Conservation (phyloP, 768 basidiomycete genomes). For the Suillus decipiens region DNA sequence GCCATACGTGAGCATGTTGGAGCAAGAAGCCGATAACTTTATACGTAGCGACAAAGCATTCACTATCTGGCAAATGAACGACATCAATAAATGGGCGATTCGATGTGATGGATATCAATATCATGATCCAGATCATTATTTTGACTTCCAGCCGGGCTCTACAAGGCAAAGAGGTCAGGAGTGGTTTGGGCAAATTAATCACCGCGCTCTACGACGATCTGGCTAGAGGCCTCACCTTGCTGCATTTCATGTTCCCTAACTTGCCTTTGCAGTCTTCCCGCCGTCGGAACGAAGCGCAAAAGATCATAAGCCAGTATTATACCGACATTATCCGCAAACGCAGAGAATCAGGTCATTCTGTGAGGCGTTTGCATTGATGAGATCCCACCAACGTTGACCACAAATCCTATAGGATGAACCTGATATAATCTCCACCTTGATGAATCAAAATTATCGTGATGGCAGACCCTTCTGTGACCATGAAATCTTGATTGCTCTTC, state of each 20-base stretch:
- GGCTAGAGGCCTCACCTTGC: slow-evolving; percentile 93
- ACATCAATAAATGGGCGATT: slow-evolving; percentile 80
- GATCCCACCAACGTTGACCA: slow-evolving; percentile 10
- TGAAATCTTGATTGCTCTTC: slow-evolving; percentile 95
- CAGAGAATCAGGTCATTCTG: slow-evolving; percentile 45
- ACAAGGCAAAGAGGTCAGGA: slow-evolving; percentile 90
- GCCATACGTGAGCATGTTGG: slow-evolving; percentile 79
- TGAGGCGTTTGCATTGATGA: slow-evolving; percentile 22
- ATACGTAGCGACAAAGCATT: slow-evolving; percentile 67
- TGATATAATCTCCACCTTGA: slow-evolving; percentile 94
- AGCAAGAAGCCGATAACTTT: slow-evolving; percentile 73
- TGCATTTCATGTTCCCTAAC: slow-evolving; percentile 95
- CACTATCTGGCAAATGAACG: slow-evolving; percentile 57
- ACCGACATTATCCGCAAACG: slow-evolving; percentile 81
- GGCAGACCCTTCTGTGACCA: slow-evolving; percentile 79
- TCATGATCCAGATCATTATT: slow-evolving; percentile 88
- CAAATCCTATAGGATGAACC: slow-evolving; percentile 56
- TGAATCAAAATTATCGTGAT: slow-evolving; percentile 80
- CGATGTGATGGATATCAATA: slow-evolving; percentile 66
- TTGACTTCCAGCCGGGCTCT: slow-evolving; percentile 92
- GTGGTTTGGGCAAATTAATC: slow-evolving; percentile 76
- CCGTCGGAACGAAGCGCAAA: slow-evolving; percentile 84
- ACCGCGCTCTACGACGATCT: slow-evolving; percentile 84
- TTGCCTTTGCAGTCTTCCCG: slow-evolving; percentile 90
- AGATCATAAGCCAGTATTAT: slow-evolving; percentile 94